These are phyloP conservation scores for Linaria vulgaris DNA, from an alignment of 257 asterid genomes.

Conservation along the genomic window DNA sequence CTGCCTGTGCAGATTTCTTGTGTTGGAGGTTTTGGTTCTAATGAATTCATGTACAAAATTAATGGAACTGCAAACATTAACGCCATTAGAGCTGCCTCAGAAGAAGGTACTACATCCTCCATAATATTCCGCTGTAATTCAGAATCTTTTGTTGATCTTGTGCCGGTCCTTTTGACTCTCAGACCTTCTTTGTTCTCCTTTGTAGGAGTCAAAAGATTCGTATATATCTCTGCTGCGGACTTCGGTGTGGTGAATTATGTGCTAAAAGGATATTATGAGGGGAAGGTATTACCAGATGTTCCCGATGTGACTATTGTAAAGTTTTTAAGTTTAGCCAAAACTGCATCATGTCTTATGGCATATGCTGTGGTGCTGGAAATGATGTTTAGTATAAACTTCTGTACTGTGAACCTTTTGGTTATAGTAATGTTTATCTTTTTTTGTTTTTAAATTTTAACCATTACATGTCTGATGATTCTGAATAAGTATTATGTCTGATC, in stretches of 20 bases:
- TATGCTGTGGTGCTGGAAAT: too few species aligned
- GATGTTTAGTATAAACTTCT: too few species aligned
- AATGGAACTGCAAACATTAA: constrained; percentile 97
- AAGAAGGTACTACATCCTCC: constrained; percentile 83
- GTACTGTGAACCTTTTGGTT: too few species aligned
- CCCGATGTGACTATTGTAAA: background rate
- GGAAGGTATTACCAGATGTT: constrained; percentile 52
- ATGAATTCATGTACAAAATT: constrained; percentile 83
- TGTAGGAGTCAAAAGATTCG: constrained; percentile 73
- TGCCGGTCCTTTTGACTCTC: background rate
- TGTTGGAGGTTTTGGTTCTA: constrained; percentile 97
- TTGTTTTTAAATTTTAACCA: too few species aligned
- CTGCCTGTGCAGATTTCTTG: constrained; percentile 74
- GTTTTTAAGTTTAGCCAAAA: background rate
- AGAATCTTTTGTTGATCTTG: too few species aligned
- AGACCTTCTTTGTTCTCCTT: constrained; percentile 9
- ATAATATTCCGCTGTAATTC: too few species aligned
- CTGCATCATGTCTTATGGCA: background rate
- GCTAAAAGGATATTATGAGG: constrained; percentile 70
- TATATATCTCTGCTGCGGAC: constrained; percentile 85
- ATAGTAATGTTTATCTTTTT: too few species aligned
- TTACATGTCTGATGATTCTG: background rate
- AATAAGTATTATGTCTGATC: background rate
- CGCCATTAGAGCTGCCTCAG: constrained; percentile 95
- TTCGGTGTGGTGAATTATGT: constrained; percentile 67